These are phyloP conservation scores for Termitomyces sp. DNA, from an alignment of 768 basidiomycete genomes.

Conservation along the genomic window DNA sequence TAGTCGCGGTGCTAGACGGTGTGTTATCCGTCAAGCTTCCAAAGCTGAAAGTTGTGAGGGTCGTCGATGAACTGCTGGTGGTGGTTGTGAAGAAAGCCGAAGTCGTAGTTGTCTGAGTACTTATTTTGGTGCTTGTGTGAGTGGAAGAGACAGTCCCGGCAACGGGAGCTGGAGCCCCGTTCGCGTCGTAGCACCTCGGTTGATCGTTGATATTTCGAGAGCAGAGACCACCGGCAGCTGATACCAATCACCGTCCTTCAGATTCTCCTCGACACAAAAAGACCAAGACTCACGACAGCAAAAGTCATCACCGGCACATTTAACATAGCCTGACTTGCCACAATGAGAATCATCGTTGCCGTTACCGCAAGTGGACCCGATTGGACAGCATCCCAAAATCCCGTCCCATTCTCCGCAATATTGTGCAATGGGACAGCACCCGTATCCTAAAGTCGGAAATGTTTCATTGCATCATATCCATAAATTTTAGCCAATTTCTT, in stretches of 20 bases:
- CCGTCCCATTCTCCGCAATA: slow-evolving; percentile 19
- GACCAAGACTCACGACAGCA: slow-evolving; percentile 16
- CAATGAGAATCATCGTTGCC: slow-evolving; percentile 9
- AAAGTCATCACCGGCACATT: slow-evolving; percentile 15
- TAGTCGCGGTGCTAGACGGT: not conserved
- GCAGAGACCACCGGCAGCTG: slow-evolving; percentile 14
- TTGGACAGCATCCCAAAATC: slow-evolving; percentile 16
- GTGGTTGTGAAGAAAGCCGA: not conserved
- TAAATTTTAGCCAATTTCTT: not conserved
- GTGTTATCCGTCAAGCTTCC: not conserved
- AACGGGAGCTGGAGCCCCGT: not conserved
- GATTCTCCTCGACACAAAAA: not conserved
- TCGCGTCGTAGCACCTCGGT: not conserved
- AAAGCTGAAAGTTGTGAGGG: not conserved
- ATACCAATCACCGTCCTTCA: not conserved
- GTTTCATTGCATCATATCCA: not conserved
- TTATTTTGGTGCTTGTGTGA: not conserved
- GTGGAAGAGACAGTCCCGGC: not conserved
- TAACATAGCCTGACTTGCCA: slow-evolving; percentile 7
- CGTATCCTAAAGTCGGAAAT: slow-evolving; percentile 6
- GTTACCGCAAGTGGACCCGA: slow-evolving; percentile 13
- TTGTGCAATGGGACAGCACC: slow-evolving; percentile 15
- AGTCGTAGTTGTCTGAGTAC: not conserved
- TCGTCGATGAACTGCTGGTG: not conserved
- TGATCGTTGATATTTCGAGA: not conserved